Base-by-base conservation (phyloP, 495 filamentous ascomycete species). In the Xylaria longipes region DNA sequence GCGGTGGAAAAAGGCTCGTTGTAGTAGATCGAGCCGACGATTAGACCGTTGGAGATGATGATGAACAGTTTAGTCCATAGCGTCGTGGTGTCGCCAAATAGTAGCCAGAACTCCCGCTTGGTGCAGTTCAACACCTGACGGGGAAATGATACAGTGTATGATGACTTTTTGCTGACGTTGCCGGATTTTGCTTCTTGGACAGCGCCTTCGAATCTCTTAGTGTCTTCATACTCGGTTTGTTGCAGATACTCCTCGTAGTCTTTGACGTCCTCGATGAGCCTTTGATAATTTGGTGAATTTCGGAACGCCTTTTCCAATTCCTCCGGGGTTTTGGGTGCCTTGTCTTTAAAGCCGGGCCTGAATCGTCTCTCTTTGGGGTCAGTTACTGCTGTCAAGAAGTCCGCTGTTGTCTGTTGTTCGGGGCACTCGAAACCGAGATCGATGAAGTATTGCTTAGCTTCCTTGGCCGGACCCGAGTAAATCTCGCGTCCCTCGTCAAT, bases 51-150 rank as follows among this genome's bases (percentile, higher is more conserved):
- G 35, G 90, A 85, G 54, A 94, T 80, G 72, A 93, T 91, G 75
- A 94, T 93, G 79, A 94, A 92, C 73, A 92, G 87, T 70, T 93
- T 94, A 48, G 91, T 94, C 78, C 91, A 90, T 3, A 94, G 83
- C 2, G 91, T 91, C 4, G 88, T 88, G 71, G 85, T 89, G 75
- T 95, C 93, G 57, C 92, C 92, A 79, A 88, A 86, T 12, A 92
- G 83, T 27, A 95, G 84, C 90, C 91, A 93, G 75, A 93, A 91
- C 76, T 95, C 91, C 31, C 93, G 90, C 69, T 87, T 83, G 9
- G 90, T 90, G 70, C 93, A 94, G 37, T 89, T 91, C 66, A 84
- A 76, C 22, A 94, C 90, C 78, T 94, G 92, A 17, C 87, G 87
- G 25, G 82, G 78, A 66, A 93, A 87, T 29, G 90, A 91, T 27